Conservation (phyloP, 768 basidiomycete genomes). For the Sistotremastrum niveocremeum region DNA sequence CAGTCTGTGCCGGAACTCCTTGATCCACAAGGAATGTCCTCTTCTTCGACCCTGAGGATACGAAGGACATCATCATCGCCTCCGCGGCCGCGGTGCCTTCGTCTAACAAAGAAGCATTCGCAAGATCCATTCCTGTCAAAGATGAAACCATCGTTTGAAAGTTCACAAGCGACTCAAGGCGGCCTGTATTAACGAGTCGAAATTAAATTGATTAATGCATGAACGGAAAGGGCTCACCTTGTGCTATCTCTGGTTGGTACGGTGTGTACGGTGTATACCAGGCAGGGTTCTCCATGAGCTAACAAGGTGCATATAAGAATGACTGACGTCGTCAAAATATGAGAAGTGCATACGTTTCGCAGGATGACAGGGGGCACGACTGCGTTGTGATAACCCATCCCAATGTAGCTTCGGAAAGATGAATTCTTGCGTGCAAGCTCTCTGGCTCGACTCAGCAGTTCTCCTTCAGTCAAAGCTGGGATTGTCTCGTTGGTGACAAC, state of each 20-base stretch:
- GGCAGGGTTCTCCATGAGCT: conserved; percentile 90
- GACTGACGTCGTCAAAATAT: conserved; percentile 1
- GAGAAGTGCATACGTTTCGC: conserved; percentile 51
- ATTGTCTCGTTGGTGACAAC: conserved; percentile 56
- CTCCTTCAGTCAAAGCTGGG: conserved; percentile 69
- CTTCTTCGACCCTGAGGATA: conserved; percentile 53
- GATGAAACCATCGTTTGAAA: conserved; percentile 96
- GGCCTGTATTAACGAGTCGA: conserved; percentile 38
- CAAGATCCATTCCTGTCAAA: conserved; percentile 86
- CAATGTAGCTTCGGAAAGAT: conserved; percentile 85
- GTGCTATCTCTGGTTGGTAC: conserved; percentile 96
- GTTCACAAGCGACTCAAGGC: conserved; percentile 91
- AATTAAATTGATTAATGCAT: conserved; percentile 1
- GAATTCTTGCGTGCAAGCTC: conserved; percentile 69
- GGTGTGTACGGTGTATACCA: conserved; percentile 98
- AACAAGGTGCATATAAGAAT: not conserved
- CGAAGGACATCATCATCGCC: conserved; percentile 91
- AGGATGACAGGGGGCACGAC: conserved; percentile 93
- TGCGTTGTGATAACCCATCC: conserved; percentile 94
- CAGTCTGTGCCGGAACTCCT: conserved; percentile 76
- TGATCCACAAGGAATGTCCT: conserved; percentile 75
- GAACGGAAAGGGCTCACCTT: conserved; percentile 42
- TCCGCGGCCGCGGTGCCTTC: conserved; percentile 93
- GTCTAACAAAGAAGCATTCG: conserved; percentile 90
- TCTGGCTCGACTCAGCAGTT: conserved; percentile 64